Evolutionary conservation across 2,329 filamentous ascomycete species (phyloP), one percentile per base, ranked within the genome.

Genomic region (Xylariaceae sp.): DNA sequence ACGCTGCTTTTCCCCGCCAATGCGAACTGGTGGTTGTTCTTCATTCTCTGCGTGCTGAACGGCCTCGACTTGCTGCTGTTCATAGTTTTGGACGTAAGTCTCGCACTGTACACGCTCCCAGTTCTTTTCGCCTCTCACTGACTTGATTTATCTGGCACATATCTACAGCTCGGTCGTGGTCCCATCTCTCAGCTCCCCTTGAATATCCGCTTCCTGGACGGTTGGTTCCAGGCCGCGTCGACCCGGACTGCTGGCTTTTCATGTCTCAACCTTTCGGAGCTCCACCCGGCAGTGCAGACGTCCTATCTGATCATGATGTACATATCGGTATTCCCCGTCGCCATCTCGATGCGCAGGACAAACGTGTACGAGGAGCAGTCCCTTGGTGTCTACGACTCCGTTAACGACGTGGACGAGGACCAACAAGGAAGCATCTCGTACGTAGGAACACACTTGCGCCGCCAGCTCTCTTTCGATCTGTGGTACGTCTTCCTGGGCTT

Each of bases 271-370:
- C 67, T 97, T 27, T 69, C 84, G 2, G 66, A 75, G 0, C 69
- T 98, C 2, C 89, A 97, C 50, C 89, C 92, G 1, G 92, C 85
- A 3, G 87, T 96, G 41, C 89, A 95, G 55, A 88, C 94, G 11
- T 87, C 88, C 16, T 97, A 96, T 66, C 70, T 97, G 63, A 82
- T 97, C 62, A 97, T 97, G 92, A 97, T 97, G 92, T 97, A 97
- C 63, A 95, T 97, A 46, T 95, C 89, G 41, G 86, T 96, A 43
- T 94, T 95, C 53, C 90, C 90, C 4, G 94, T 97, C 52, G 90
- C 92, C 58, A 97, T 97, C 54, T 92, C 86, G 5, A 85, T 97
- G 53, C 88, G 90, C 37, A 75, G 86, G 48, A 96, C 90, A 42
- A 97, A 97, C 59, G 90, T 96, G 2, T 97, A 97, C 67, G 90